Percentiles rank a stretch among this genome's conserved stretches.
These are phyloP conservation scores for Sextonia rubra DNA, from an alignment of 164 flowering plant genomes.

Conservation along the genomic window DNA sequence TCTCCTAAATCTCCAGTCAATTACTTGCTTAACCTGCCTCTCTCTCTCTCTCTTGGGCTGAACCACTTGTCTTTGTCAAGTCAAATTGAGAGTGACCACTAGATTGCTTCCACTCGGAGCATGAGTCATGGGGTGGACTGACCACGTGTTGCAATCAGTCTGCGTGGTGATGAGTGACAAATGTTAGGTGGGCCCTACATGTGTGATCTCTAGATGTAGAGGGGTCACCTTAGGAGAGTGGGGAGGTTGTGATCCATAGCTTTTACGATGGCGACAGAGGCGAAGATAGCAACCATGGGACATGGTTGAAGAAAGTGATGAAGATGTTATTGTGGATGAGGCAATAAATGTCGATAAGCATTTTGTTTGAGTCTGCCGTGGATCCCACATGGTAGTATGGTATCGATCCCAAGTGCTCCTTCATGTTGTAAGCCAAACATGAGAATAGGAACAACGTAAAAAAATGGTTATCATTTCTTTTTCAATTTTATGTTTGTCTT, in stretches of 20 bases:
- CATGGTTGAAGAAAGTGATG: neutral
- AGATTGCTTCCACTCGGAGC: slow-evolving; percentile 14
- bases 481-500: too few relatives aligned
- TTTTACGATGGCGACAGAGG: neutral
- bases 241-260: neutral
- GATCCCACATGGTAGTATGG: too few relatives aligned
- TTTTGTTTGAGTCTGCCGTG: too few relatives aligned
- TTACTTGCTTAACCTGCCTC: neutral
- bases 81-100: slow-evolving; percentile 18
- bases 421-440: too few relatives aligned
- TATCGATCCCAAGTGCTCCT: too few relatives aligned
- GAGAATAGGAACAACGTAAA: too few relatives aligned
- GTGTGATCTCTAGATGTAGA: neutral
- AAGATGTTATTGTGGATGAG: neutral
- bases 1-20: neutral
- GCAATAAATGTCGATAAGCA: neutral
- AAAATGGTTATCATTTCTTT: too few relatives aligned
- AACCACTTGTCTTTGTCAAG: neutral
- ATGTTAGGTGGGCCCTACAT: neutral
- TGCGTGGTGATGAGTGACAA: neutral
- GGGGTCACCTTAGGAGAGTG: too few relatives aligned
- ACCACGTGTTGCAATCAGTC: neutral
- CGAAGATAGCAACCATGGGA: neutral
- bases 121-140: too few relatives aligned
- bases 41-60: neutral